phyloP scores from a whole-genome alignment of 2,329 filamentous ascomycete species.

The Dothideomycetes sp. region DNA sequence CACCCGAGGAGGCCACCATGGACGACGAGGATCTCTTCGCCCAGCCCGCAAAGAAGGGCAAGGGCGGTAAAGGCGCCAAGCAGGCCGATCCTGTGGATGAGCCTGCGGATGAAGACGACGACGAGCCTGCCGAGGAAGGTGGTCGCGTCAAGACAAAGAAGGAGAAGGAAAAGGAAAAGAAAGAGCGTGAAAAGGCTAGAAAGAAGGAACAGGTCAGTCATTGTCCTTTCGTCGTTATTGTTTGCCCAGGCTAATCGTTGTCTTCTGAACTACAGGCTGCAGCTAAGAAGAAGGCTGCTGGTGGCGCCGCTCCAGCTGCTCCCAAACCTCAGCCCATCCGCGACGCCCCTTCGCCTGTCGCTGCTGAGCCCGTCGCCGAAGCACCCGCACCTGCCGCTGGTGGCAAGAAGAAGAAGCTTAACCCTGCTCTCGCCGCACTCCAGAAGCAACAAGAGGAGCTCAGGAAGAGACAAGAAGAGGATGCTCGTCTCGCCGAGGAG shows the following conservation, averaged over 20 bases:
- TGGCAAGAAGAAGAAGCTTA: constrained; percentile 85
- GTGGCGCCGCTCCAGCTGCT: constrained; percentile 32
- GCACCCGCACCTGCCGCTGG: constrained; percentile 43
- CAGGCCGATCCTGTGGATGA: constrained; percentile 34
- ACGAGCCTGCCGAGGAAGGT: constrained; percentile 45
- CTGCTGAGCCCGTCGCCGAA: constrained; percentile 35
- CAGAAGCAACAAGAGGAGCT: constrained; percentile 78
- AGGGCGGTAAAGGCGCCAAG: constrained; percentile 39
- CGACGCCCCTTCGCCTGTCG: constrained; percentile 6
- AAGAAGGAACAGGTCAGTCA: constrained; percentile 86
- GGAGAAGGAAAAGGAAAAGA: constrained; percentile 96
- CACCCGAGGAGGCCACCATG: constrained; percentile 65
- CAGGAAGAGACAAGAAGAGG: constrained; percentile 56
- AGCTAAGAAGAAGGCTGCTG: constrained; percentile 68
- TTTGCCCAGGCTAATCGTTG: not conserved
- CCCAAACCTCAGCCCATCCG: constrained; percentile 38
- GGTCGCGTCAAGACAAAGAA: constrained; percentile 86
- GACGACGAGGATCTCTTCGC: constrained; percentile 71
- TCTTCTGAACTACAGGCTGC: constrained; percentile 44
- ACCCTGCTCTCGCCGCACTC: constrained; percentile 60
- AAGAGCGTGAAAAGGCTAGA: constrained; percentile 94
- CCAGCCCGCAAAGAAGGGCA: constrained; percentile 62
- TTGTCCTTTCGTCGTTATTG: constrained; percentile 18
- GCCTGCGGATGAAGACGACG: constrained; percentile 37
- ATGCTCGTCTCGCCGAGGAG: constrained; percentile 49